These are phyloP conservation scores for Candida montana DNA, from an alignment of 805 yeast species.

Conservation along the genomic window DNA sequence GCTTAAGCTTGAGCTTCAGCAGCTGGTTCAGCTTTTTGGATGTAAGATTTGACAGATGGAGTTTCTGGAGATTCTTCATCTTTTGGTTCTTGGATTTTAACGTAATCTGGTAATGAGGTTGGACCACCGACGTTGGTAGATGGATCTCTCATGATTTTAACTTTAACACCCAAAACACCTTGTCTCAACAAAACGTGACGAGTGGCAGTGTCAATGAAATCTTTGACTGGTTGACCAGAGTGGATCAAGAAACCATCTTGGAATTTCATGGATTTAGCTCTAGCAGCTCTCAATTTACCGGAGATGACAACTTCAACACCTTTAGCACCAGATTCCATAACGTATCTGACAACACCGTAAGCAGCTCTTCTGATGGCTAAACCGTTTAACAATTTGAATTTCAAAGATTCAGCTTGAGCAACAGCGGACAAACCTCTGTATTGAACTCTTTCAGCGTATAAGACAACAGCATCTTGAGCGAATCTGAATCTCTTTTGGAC, in stretches of 20 bases:
- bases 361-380: constrained; percentile 99
- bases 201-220: constrained; percentile 97
- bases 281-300: constrained; percentile 99
- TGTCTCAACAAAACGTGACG: constrained; percentile 99
- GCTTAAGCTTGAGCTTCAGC: constrained; percentile 16
- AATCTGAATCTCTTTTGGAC: constrained; percentile 98
- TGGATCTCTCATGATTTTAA: constrained; percentile 99
- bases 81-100: constrained; percentile 88
- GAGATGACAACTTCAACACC: constrained; percentile 99
- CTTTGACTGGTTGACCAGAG: constrained; percentile 99
- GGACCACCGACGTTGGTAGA: constrained; percentile 80
- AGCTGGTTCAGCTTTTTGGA: constrained; percentile 28
- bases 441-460: constrained; percentile 98
- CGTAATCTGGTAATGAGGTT: constrained; percentile 92
- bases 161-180: constrained; percentile 99
- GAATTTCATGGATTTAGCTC: constrained; percentile 99
- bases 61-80: constrained; percentile 79
- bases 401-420: constrained; percentile 98
- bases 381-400: constrained; percentile 97
- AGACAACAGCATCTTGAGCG: constrained; percentile 86
- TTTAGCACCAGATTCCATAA: constrained; percentile 99
- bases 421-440: constrained; percentile 99
- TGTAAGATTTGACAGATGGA: constrained; percentile 79
- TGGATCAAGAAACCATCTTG: constrained; percentile 99
- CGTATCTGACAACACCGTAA: constrained; percentile 99